phyloP scores from a whole-genome alignment of 2,329 filamentous ascomycete species.

The Penicillium sp. region DNA sequence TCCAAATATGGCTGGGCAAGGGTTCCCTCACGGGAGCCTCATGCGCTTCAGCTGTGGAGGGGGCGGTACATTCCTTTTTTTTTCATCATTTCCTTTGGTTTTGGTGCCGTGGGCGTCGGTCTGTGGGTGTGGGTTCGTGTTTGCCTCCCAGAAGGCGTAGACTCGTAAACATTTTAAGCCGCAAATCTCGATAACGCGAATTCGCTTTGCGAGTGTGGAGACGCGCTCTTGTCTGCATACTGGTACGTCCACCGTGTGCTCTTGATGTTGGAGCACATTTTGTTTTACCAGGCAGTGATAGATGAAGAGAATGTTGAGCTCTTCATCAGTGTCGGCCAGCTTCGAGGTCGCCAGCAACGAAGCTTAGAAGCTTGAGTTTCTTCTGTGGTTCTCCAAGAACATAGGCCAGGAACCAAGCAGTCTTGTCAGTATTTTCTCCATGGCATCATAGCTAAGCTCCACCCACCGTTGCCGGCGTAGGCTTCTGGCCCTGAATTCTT shows the following conservation, averaged over 20 bases:
- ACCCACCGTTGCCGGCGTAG: background rate
- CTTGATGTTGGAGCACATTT: background rate
- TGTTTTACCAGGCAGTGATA: no score
- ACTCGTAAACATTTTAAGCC: background rate
- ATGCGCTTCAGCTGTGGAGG: constrained; percentile 57
- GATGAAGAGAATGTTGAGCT: no score
- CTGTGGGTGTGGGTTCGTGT: background rate
- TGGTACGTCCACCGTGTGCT: no score
- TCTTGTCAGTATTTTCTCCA: no score
- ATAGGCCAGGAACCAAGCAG: no score
- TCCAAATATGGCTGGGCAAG: constrained; percentile 53
- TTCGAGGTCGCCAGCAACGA: background rate
- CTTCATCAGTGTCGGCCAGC: no score
- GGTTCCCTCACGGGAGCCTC: constrained; percentile 47
- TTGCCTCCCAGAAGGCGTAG: no score
- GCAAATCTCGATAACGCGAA: background rate
- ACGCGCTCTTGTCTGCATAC: no score
- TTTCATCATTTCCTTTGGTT: constrained; percentile 17
- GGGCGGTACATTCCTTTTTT: constrained; percentile 49
- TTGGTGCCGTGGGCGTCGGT: background rate
- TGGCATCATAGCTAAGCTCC: no score
- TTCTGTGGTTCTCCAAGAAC: background rate
- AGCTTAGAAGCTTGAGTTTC: background rate
- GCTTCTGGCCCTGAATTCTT: background rate
- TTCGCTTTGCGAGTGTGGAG: background rate